A percentile compares a stretch with the other conserved stretches of the same genome.
phyloP scores from a whole-genome alignment of 257 asterid genomes.

The Rubia yunnanensis region DNA sequence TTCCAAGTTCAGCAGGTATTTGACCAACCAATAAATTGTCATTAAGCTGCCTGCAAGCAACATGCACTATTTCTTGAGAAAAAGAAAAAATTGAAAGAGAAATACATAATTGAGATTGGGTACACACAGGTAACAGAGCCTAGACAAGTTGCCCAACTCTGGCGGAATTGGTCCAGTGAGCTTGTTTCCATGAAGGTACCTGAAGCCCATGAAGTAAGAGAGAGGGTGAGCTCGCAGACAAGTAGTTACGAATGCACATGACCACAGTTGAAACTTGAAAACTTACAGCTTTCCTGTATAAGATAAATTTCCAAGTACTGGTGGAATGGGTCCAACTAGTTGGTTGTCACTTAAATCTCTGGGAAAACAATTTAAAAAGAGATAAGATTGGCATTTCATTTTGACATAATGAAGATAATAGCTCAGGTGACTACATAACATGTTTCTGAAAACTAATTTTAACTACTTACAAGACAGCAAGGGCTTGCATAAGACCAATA shows the following conservation, averaged over 20 bases:
- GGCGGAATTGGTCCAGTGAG: slow-evolving; percentile 80
- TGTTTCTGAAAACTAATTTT: not conserved
- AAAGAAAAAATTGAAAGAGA: not conserved
- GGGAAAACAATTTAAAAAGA: slow-evolving; percentile 8
- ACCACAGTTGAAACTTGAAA: not conserved
- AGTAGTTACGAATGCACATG: not conserved
- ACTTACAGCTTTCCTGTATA: slow-evolving; percentile 97
- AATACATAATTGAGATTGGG: not conserved
- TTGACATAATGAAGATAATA: not conserved
- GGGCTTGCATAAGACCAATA: slow-evolving; percentile 97
- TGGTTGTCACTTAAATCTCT: slow-evolving; percentile 97
- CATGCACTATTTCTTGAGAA: not conserved
- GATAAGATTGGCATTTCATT: not conserved
- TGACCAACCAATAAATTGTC: slow-evolving; percentile 66
- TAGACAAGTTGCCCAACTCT: slow-evolving; percentile 90
- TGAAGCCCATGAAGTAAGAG: slow-evolving; percentile 6
- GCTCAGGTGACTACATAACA: not conserved
- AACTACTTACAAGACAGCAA: slow-evolving; percentile 83
- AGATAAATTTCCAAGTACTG: slow-evolving; percentile 80
- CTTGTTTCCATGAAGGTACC: slow-evolving; percentile 97
- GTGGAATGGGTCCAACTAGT: slow-evolving; percentile 79
- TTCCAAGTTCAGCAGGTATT: slow-evolving; percentile 87
- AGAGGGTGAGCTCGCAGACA: not conserved
- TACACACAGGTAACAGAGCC: slow-evolving; percentile 81
- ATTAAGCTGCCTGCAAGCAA: slow-evolving; percentile 70